phyloP scores from a whole-genome alignment of 164 flowering plant genomes.

The Berberis thunbergii region DNA sequence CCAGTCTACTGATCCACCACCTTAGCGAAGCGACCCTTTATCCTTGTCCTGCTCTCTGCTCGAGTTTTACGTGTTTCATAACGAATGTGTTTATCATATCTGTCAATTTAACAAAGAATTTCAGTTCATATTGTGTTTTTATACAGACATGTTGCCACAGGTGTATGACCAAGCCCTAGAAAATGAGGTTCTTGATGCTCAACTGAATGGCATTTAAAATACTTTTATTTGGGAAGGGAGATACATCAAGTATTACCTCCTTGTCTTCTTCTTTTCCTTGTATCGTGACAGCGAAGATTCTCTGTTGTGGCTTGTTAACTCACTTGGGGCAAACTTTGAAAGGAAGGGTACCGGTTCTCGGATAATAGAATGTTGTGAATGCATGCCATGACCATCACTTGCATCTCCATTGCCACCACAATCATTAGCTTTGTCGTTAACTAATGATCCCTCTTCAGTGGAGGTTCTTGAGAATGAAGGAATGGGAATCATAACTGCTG shows the following conservation, averaged over 20 bases:
- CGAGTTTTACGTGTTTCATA: slow-evolving; percentile 73
- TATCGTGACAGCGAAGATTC: slow-evolving; percentile 72
- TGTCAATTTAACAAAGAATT: slow-evolving; percentile 13
- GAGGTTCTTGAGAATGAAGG: slow-evolving; percentile 16
- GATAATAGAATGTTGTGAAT: slow-evolving; percentile 11
- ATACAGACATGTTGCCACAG: background rate
- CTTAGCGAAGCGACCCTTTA: slow-evolving; percentile 84
- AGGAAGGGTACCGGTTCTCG: slow-evolving; percentile 7
- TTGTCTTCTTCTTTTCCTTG: slow-evolving; percentile 77
- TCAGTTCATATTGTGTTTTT: background rate
- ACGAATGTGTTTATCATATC: slow-evolving; percentile 73
- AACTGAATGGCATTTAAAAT: no score
- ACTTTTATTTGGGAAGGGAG: background rate
- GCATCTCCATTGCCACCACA: slow-evolving; percentile 12
- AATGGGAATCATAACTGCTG: slow-evolving; percentile 16
- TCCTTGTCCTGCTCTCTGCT: slow-evolving; percentile 65
- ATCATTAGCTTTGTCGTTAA: slow-evolving; percentile 26
- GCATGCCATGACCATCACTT: slow-evolving; percentile 13
- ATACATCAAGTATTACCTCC: slow-evolving; percentile 34
- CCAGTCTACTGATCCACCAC: slow-evolving; percentile 9
- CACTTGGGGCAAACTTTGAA: slow-evolving; percentile 24
- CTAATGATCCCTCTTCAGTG: slow-evolving; percentile 20
- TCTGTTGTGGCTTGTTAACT: slow-evolving; percentile 43
- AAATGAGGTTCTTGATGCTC: background rate
- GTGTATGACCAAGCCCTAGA: no score